Evolutionary conservation across 208 protist species (phyloP), one percentile per base, ranked within the genome.

Genomic region (Jaenimonas drosophilae): DNA sequence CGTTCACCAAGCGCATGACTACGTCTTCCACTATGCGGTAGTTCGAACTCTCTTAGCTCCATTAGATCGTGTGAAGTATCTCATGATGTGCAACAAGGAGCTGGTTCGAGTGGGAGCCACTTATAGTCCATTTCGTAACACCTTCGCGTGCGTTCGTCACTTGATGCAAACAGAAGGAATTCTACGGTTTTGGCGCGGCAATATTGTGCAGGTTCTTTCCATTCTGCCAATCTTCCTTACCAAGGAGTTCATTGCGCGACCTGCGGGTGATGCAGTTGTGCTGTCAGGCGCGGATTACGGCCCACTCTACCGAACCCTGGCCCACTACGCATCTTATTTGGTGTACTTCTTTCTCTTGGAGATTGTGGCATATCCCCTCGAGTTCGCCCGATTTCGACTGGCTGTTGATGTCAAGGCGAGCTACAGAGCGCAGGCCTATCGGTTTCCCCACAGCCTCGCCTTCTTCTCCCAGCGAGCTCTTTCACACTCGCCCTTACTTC

Each of bases 1-100:
- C 9, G 12, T 4, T 4, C 12, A 47, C 30, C 14, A 14, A 43
- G 14, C 27, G 21, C 20, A 6, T 43, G 21, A 16, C 27, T 43
- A 19, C 14, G 12, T 6, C 14, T 23, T 14, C 27, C 38, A 16
- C 30, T 67, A 67, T 17, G 49, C 55, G 0, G 41, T 74, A 19
- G 59, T 50, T 21, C 67, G 69, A 41, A 92, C 83, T 0, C 0
- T 87, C 17, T 59, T 82, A 1, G 78, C 83, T 6, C 83, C 83
- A 7, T 43, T 92, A 7, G 83, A 92, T 24, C 78, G 83, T n/a
- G 64, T 92, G 2, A 88, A 88, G 69, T 92, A 70, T 39, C 43
- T 92, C 17, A 71, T 92, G 70, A 68, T 84, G 59, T 77, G 54
- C 40, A 76, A 88, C 44, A 56, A 58, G 25, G 78, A 92, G 54